Evolutionary conservation across 192 early-diverging fungal species (phyloP).

Genomic region (Obelidium mucronatum): DNA sequence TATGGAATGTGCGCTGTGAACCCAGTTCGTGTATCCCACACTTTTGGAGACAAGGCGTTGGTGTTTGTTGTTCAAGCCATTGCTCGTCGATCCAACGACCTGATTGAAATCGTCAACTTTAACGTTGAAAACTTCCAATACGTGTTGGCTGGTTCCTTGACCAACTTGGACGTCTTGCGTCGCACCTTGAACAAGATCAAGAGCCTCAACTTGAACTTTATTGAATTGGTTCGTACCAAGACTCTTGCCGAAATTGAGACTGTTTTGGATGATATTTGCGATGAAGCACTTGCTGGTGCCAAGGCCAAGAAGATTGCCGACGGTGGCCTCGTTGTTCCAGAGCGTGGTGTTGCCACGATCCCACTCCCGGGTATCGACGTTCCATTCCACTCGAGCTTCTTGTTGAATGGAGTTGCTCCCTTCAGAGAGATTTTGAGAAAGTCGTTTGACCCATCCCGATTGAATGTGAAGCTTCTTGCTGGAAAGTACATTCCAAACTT

Average conservation of each 20-base stretch:
- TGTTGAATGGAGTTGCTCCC: conserved; percentile 88
- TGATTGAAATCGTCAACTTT: conserved; percentile 96
- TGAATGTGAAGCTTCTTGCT: conserved; percentile 82
- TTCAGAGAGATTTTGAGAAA: conserved; percentile 89
- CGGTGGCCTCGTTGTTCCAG: conserved; percentile 71
- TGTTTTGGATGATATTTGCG: conserved; percentile 79
- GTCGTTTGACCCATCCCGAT: conserved; percentile 82
- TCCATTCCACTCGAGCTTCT: conserved; percentile 96
- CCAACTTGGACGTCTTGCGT: conserved; percentile 81
- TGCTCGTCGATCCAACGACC: conserved; percentile 74
- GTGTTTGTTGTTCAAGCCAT: conserved; percentile 83
- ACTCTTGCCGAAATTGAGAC: conserved; percentile 85
- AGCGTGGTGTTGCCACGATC: conserved; percentile 91
- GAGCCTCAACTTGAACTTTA: conserved; percentile 84
- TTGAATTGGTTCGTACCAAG: conserved; percentile 84
- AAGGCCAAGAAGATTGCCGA: conserved; percentile 66
- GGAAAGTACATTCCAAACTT: conserved; percentile 96
- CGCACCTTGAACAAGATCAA: conserved; percentile 89
- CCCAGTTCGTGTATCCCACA: conserved; percentile 84
- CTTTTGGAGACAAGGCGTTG: conserved; percentile 87
- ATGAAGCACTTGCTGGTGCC: conserved; percentile 71
- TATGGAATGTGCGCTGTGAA: conserved; percentile 97
- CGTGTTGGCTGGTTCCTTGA: conserved; percentile 87
- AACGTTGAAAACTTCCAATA: conserved; percentile 99
- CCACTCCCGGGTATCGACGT: conserved; percentile 93